Base-by-base conservation (phyloP, 257 asterid genomes). In the Orobanche coerulescens region DNA sequence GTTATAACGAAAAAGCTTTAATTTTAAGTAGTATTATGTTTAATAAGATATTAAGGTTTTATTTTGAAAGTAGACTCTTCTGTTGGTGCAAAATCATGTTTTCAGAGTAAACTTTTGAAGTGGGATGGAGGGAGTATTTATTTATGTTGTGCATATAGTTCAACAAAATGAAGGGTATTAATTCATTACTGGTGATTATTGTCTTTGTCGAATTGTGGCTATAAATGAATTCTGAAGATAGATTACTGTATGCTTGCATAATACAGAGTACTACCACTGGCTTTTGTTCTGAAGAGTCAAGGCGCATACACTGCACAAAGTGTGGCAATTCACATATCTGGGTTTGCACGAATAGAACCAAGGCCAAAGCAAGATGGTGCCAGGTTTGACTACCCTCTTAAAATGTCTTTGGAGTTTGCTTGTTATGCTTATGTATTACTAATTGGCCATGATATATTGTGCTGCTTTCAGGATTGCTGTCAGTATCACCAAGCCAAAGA, bases 311-410 rank as follows among this genome's bases (percentile, higher is more conserved):
- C 69, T 93, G 99, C 86, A 93, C 99, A 24, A 93, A 93, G 76
- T 93, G 99, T 79, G 94, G 97, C 42, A 80, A 80, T 69, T 86
- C 95, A 0, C 99, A 93, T 76, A 75, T 93, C 64, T 93, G 99
- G 99, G 80, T 86, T 73, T 93, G 96, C 79, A 93, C 99, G 16
- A 86, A 76, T 55, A 80, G 97, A 82, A 74, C 87, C 43, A 86
- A 93, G 74, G 85, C 85, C 61, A 93, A 89, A 79, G 95, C 99
- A 56, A 84, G 99, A 81, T 93, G 99, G 98, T 92, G 98, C 52
- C 95, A 92, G 96, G 98, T 85, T 66, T 74, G 70, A n/a, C 62
- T 65, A 34, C 48, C 66, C 64, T 49, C 20, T 34, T 13, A 26
- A 53, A 51, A 31, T 53, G 1, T 46, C 12, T 49, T n/a, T 14